A percentile compares a stretch with the other conserved stretches of the same genome.
phyloP scores from a whole-genome alignment of 768 basidiomycete genomes.

The Tubosaeta sp. region DNA sequence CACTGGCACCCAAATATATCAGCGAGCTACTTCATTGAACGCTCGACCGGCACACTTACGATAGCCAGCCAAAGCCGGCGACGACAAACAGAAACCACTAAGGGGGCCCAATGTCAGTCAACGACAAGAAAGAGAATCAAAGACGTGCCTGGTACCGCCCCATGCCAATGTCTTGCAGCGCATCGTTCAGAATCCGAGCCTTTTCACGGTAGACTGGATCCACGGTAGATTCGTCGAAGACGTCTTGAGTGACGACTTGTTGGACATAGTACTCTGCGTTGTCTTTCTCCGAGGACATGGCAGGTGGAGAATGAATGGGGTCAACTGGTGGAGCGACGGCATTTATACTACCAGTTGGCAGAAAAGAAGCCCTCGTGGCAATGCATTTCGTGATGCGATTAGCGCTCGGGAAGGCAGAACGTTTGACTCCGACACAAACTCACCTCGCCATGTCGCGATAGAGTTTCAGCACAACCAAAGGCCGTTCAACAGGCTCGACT shows the following conservation, averaged over 20 bases:
- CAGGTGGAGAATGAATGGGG: neutral
- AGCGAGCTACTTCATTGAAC: neutral
- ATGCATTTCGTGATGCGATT: neutral
- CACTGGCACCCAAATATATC: conserved; percentile 34
- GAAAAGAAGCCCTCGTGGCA: neutral
- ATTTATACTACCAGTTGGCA: neutral
- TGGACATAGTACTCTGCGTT: conserved; percentile 1
- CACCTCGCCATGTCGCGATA: too few relatives aligned
- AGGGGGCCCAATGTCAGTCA: neutral
- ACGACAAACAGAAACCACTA: conserved; percentile 64
- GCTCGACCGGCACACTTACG: conserved; percentile 40
- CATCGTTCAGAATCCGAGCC: conserved; percentile 52
- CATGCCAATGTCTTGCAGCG: conserved; percentile 66
- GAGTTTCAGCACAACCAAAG: too few relatives aligned
- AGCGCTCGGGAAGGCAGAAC: neutral
- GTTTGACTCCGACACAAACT: too few relatives aligned
- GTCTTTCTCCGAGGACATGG: conserved; percentile 18
- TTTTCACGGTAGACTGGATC: conserved; percentile 61
- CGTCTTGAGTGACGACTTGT: conserved; percentile 17
- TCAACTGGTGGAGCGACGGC: neutral
- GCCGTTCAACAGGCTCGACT: too few relatives aligned
- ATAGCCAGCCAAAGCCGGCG: conserved; percentile 73
- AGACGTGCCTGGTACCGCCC: conserved; percentile 58
- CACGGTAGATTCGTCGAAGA: conserved; percentile 29
- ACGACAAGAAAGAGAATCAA: neutral